These are phyloP conservation scores for Cetradonia linearis DNA, from an alignment of 495 filamentous ascomycete species.

Conservation along the genomic window DNA sequence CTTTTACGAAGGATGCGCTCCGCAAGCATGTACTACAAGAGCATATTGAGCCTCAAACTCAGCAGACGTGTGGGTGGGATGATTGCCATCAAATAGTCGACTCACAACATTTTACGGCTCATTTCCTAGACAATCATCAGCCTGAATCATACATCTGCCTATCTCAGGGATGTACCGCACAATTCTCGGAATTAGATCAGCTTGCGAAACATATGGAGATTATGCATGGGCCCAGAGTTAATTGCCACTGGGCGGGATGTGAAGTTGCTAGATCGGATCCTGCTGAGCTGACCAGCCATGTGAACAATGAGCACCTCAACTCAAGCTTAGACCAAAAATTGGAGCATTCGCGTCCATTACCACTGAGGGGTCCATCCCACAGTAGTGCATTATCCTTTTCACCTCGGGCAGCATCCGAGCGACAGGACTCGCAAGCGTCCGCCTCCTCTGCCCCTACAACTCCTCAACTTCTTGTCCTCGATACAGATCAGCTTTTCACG, in stretches of 20 bases:
- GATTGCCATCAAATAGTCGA: constrained; percentile 10
- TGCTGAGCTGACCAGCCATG: constrained; percentile 17
- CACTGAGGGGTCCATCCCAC: not conserved
- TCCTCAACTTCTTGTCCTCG: not conserved
- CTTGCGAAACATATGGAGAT: constrained; percentile 17
- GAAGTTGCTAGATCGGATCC: constrained; percentile 5
- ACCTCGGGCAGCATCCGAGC: not conserved
- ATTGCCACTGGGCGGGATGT: constrained; percentile 23
- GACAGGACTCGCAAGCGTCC: not conserved
- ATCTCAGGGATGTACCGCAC: constrained; percentile 11
- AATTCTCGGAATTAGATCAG: constrained; percentile 12
- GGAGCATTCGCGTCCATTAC: not conserved
- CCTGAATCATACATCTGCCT: constrained; percentile 17
- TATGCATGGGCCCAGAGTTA: constrained; percentile 5
- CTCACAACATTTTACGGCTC: constrained; percentile 9
- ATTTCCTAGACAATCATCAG: constrained; percentile 14
- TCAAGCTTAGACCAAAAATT: not conserved
- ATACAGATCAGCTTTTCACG: no score
- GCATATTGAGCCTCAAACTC: constrained; percentile 18
- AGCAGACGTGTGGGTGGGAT: constrained; percentile 12
- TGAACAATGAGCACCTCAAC: constrained; percentile 16
- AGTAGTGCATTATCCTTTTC: not conserved
- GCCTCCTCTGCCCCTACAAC: not conserved
- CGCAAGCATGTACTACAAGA: constrained; percentile 20
- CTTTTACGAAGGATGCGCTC: constrained; percentile 12